Evolutionary conservation across 495 filamentous ascomycete species (phyloP).

Genomic region (Pseudevernia furfuracea): DNA sequence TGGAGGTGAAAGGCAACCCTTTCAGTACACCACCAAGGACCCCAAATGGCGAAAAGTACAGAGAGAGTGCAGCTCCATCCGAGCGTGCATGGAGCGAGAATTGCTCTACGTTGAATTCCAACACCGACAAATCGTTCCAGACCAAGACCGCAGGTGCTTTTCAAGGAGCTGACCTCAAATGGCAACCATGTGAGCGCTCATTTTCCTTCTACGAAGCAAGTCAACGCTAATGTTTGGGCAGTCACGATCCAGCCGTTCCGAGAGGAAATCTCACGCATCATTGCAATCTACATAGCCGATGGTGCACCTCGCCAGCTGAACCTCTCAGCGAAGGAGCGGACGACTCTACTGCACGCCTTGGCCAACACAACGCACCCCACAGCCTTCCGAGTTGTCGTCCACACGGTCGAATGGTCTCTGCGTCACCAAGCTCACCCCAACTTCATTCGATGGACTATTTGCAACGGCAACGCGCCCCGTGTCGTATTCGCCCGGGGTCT

Average conservation of each 20-base stretch:
- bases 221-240: constrained; percentile 29
- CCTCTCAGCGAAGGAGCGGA: constrained; percentile 57
- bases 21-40: constrained; percentile 51
- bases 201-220: constrained; percentile 7
- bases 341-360: constrained; percentile 55
- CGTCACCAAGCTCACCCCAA: constrained; percentile 68
- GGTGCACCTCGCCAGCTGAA: constrained; percentile 62
- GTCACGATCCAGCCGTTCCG: constrained; percentile 73
- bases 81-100: constrained; percentile 24
- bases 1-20: constrained; percentile 39
- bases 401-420: constrained; percentile 54
- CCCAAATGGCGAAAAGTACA: constrained; percentile 23
- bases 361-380: constrained; percentile 68
- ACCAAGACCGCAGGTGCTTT: constrained; percentile 38
- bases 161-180: constrained; percentile 42
- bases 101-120: constrained; percentile 22
- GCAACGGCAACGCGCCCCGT: constrained; percentile 65
- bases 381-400: constrained; percentile 48
- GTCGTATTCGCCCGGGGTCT: constrained; percentile 60
- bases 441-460: constrained; percentile 74
- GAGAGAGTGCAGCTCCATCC: constrained; percentile 19
- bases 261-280: constrained; percentile 59
- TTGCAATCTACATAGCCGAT: constrained; percentile 59
- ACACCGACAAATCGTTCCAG: constrained; percentile 22
- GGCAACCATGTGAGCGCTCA: constrained; percentile 45